A percentile compares a stretch with the other conserved stretches of the same genome.
phyloP scores from a whole-genome alignment of 768 basidiomycete species.

The Sutorius australiensis region DNA sequence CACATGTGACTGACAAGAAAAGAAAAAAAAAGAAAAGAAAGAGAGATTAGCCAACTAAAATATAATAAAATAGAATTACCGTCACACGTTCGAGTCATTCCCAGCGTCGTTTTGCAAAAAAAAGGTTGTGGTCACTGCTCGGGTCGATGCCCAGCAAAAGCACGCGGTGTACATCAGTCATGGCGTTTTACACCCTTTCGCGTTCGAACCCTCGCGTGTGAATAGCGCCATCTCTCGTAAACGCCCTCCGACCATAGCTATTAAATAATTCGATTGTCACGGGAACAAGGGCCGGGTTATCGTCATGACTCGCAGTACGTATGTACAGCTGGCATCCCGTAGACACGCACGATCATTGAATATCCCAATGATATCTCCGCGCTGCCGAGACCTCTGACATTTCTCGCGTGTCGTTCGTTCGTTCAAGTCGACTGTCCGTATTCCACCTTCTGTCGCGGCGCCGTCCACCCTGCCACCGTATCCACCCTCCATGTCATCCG shows the following conservation, averaged over 20 bases:
- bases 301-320: not conserved
- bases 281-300: not conserved
- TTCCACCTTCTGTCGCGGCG: slow-evolving; percentile 8
- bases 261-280: not conserved
- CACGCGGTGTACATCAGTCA: too few relatives aligned
- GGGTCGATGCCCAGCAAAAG: too few relatives aligned
- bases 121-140: too few relatives aligned
- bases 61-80: too few relatives aligned
- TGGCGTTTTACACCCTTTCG: too few relatives aligned
- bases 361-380: not conserved
- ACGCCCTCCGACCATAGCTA: not conserved
- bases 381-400: not conserved
- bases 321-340: too few relatives aligned
- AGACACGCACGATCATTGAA: too few relatives aligned
- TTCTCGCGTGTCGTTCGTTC: not conserved
- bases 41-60: not conserved
- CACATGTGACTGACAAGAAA: slow-evolving; percentile 21
- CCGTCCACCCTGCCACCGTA: not conserved
- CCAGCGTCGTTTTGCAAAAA: too few relatives aligned
- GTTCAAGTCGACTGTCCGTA: not conserved
- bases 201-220: too few relatives aligned
- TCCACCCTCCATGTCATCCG: not conserved
- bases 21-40: not conserved
- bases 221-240: not conserved
- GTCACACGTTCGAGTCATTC: too few relatives aligned